Evolutionary conservation across 495 filamentous ascomycete species (phyloP).

Genomic region (Jackrogersella minutella): DNA sequence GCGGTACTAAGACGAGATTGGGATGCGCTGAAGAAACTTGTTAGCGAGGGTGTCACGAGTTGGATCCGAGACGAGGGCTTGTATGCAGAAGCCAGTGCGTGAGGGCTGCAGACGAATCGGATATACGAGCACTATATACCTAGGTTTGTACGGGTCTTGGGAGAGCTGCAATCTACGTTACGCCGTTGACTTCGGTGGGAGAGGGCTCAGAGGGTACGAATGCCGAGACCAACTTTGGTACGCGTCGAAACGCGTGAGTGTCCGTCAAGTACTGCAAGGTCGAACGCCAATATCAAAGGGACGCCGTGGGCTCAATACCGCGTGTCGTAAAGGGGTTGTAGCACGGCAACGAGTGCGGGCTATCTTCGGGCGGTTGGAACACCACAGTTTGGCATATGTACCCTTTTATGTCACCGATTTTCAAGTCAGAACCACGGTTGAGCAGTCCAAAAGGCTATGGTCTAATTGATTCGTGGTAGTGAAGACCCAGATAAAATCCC

Average conservation of each 20-base stretch:
- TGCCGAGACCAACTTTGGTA: neutral
- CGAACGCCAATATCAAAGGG: neutral
- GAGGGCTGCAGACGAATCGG: neutral
- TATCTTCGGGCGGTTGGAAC: neutral
- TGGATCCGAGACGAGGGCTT: slow-evolving; percentile 64
- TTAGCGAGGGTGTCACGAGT: slow-evolving; percentile 66
- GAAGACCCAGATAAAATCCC: neutral
- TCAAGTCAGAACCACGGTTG: neutral
- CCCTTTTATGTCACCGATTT: neutral
- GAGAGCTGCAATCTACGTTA: neutral
- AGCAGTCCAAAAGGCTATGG: neutral
- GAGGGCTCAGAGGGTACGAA: neutral
- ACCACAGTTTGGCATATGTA: neutral
- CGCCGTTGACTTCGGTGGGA: neutral
- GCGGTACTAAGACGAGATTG: slow-evolving; percentile 63
- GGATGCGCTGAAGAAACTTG: slow-evolving; percentile 65
- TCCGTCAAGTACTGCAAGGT: neutral
- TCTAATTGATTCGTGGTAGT: neutral
- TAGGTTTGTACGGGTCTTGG: neutral
- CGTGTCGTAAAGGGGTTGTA: neutral
- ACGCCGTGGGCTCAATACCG: neutral
- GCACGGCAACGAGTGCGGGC: neutral
- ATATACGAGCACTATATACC: neutral
- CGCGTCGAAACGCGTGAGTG: neutral
- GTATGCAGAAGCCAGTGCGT: slow-evolving; percentile 50